Evolutionary conservation across 2,329 filamentous ascomycete species (phyloP).

Genomic region (Nemania sp.): DNA sequence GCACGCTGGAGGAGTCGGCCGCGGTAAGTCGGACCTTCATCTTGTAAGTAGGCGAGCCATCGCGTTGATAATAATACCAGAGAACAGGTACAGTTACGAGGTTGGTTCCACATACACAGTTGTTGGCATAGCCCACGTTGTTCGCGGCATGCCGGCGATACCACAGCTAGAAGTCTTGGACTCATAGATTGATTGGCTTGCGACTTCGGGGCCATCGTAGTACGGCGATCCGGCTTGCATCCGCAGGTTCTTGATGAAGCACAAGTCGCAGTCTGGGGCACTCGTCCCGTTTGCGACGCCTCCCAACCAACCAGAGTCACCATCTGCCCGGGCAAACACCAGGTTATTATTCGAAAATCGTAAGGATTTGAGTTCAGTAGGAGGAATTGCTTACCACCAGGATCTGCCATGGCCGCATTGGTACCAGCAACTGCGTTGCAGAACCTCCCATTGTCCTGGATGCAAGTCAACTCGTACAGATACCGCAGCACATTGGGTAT

Average conservation of each 20-base stretch:
- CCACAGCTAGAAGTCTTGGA: conserved; percentile 5
- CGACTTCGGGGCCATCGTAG: conserved; percentile 1
- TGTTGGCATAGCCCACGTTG: background rate
- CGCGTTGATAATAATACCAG: too few relatives aligned
- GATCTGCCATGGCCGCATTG: background rate
- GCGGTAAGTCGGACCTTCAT: too few relatives aligned
- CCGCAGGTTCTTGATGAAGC: conserved; percentile 12
- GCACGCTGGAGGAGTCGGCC: background rate
- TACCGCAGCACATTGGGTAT: conserved; percentile 2
- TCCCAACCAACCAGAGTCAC: background rate
- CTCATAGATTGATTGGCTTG: conserved; percentile 16
- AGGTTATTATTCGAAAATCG: too few relatives aligned
- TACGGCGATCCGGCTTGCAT: conserved; percentile 21
- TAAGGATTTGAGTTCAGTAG: too few relatives aligned
- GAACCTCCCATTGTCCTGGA: background rate
- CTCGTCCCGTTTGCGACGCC: background rate
- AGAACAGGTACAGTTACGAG: too few relatives aligned
- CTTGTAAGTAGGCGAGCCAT: too few relatives aligned
- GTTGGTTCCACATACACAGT: background rate
- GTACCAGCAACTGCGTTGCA: conserved; percentile 2
- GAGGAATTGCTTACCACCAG: background rate
- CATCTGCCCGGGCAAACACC: background rate
- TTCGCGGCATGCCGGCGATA: background rate
- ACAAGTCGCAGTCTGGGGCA: conserved; percentile 4
- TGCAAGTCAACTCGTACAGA: background rate